Evolutionary conservation across 345 rosid species (phyloP).

Genomic region (Populus pruinosa): DNA sequence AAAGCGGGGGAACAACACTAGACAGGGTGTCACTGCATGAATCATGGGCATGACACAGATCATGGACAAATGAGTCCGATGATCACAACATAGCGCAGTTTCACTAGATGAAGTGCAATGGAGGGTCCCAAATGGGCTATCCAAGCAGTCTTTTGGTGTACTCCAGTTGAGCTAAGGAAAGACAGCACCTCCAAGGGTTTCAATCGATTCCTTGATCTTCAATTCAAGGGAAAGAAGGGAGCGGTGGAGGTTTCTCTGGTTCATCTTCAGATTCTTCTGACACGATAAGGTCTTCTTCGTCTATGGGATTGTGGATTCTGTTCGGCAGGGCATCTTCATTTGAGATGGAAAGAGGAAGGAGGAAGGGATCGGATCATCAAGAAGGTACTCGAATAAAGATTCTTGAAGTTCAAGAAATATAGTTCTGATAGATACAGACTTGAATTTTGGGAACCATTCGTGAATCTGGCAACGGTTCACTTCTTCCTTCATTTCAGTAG

Average conservation of each 20-base stretch:
- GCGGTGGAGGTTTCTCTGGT: constrained; percentile 35
- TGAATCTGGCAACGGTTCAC: constrained; percentile 80
- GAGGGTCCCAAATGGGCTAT: constrained; percentile 69
- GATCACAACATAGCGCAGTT: constrained; percentile 58
- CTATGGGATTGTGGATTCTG: constrained; percentile 55
- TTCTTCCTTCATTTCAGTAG: constrained; percentile 48
- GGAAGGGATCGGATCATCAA: constrained; percentile 69
- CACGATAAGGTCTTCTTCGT: constrained; percentile 42
- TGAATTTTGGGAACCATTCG: constrained; percentile 81
- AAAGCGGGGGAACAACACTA: constrained; percentile 30
- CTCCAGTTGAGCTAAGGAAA: constrained; percentile 90
- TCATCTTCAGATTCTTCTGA: constrained; percentile 43
- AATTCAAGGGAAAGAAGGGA: constrained; percentile 59
- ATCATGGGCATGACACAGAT: constrained; percentile 47
- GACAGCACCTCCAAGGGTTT: constrained; percentile 57
- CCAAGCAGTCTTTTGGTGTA: constrained; percentile 95
- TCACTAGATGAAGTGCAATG: constrained; percentile 62
- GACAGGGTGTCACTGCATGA: constrained; percentile 49
- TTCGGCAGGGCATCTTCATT: constrained; percentile 74
- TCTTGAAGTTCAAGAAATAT: constrained; percentile 68
- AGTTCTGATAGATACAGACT: constrained; percentile 59
- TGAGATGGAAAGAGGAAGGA: constrained; percentile 59
- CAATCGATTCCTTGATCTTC: constrained; percentile 55
- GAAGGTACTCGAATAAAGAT: constrained; percentile 63
- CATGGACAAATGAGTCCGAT: constrained; percentile 66